Conservation (phyloP, 176 grass and related monocot genomes). For the Cymbopogon citratus region DNA sequence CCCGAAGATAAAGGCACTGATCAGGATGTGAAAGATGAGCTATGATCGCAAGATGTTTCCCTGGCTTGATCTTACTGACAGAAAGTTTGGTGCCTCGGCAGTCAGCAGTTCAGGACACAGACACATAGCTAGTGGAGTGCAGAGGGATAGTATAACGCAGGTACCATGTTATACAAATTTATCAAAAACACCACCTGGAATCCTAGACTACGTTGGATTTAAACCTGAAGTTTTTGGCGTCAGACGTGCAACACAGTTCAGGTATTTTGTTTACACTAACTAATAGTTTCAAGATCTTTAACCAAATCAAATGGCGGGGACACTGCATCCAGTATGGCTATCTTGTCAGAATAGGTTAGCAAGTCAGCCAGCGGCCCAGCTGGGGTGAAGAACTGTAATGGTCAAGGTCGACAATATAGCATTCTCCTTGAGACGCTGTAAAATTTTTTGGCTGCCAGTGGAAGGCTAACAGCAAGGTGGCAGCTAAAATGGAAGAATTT, state of each 20-base stretch:
- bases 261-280: background rate
- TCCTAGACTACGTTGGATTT: background rate
- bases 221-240: background rate
- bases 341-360: background rate
- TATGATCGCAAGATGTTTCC: constrained; percentile 33
- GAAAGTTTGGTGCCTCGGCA: background rate
- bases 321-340: background rate
- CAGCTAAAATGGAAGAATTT: background rate
- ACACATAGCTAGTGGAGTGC: background rate
- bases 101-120: constrained; percentile 5
- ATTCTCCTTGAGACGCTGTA: background rate
- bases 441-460: constrained; percentile 6
- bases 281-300: background rate
- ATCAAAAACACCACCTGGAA: background rate
- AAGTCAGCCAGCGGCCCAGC: background rate
- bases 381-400: background rate
- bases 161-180: background rate
- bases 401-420: background rate
- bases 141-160: background rate
- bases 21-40: constrained; percentile 45
- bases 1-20: constrained; percentile 13
- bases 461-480: background rate
- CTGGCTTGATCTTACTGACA: background rate
- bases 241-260: background rate
- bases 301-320: background rate